These are phyloP conservation scores for Wallacemonas sp. DNA, from an alignment of 208 protist genomes.

Conservation along the genomic window DNA sequence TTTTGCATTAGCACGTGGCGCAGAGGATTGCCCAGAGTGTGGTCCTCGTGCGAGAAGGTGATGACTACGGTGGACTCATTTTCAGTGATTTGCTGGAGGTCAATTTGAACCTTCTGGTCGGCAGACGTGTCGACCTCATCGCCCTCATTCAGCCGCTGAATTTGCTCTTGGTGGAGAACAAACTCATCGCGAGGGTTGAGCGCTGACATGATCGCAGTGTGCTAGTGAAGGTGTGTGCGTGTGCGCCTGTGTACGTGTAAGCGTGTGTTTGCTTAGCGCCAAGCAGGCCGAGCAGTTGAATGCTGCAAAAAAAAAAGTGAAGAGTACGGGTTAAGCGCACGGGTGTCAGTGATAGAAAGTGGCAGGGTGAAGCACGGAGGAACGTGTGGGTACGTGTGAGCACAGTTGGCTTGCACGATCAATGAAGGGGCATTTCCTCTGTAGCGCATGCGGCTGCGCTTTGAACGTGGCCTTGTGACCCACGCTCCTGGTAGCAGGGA, in stretches of 20 bases:
- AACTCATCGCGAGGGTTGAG: constrained; percentile 82
- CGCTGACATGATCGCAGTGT: constrained; percentile 28
- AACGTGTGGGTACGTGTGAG: no score
- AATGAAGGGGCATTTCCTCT: no score
- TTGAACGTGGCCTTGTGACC: no score
- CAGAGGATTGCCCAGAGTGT: constrained; percentile 92
- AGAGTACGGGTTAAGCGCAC: no score
- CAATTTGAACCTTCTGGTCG: constrained; percentile 87
- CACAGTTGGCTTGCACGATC: no score
- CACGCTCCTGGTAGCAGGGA: no score
- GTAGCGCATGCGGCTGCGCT: no score
- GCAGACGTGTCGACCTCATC: constrained; percentile 91
- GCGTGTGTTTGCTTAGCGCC: no score
- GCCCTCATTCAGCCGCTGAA: constrained; percentile 85
- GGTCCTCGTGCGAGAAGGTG: constrained; percentile 89
- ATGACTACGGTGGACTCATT: constrained; percentile 75
- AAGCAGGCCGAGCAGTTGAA: no score
- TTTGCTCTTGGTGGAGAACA: constrained; percentile 86
- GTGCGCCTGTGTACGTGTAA: no score
- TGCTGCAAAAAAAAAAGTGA: neutral
- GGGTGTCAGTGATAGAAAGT: no score
- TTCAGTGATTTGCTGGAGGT: constrained; percentile 80
- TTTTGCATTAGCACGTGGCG: constrained; percentile 93
- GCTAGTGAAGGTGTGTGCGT: neutral
- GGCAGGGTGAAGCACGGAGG: no score